Evolutionary conservation across 2,329 filamentous ascomycete species (phyloP), one percentile per base, ranked within the genome.

Genomic region (Cordyceps fumosorosea): DNA sequence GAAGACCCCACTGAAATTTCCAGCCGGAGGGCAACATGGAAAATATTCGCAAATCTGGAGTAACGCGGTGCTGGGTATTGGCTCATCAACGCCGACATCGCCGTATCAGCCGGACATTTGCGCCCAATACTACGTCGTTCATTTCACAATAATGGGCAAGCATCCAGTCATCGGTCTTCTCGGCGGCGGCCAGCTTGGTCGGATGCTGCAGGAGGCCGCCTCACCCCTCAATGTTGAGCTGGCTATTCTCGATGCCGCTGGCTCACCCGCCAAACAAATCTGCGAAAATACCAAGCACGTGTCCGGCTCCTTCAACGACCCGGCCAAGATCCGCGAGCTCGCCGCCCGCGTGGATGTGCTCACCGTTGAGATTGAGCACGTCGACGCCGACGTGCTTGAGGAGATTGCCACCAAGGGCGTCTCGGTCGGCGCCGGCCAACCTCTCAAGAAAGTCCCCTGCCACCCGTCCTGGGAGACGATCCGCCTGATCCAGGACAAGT

Each of bases 281-380:
- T 92, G 89, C 75, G 84, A 85, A 67, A 89, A 89, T 73, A 77
- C 81, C 67, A 80, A 82, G 66, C 91, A 97, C 72, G 84, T 96
- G 63, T 83, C 86, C 20, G 93, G 93, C 63, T 96, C 92, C 0
- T 97, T 96, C 82, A 93, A 91, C 72, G 89, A 96, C 67, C 80
- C 88, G 0, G 84, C 84, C 40, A 88, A 90, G 66, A 92, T 98
- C 66, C 85, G 87, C 50, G 82, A 91, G 73, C 81, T 98, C n/a
- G 92, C 93, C 2, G 77, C 83, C 45, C 77, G 81, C 40, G 91
- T 87, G 68, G 90, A 96, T 72, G 85, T 96, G 18, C 80, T 97
- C 64, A 97, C 92, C 0, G 90, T 96, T 16, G 93, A 98, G 76
- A 97, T 96, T 66, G 93, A 98, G 79, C 93, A 97, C 76, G 89